Percentiles rank a stretch among this genome's conserved stretches.
phyloP scores from a whole-genome alignment of 305 asterid species.

The Rubia peregrina region DNA sequence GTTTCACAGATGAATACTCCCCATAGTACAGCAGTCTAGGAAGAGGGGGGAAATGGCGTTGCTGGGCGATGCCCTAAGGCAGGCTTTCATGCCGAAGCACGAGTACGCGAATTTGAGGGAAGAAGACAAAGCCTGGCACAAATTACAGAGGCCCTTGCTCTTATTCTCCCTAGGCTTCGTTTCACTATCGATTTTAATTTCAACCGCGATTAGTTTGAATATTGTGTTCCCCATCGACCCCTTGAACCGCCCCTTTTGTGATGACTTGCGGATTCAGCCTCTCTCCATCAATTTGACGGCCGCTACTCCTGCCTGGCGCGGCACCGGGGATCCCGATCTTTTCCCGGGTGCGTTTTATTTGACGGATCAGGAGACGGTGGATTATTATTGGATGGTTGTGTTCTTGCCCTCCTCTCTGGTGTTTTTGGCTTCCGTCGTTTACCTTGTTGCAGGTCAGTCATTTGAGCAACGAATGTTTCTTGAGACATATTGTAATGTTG shows the following conservation, averaged over 20 bases:
- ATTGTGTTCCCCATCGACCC: slow-evolving; percentile 64
- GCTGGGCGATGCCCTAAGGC: slow-evolving; percentile 79
- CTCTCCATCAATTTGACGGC: slow-evolving; percentile 52
- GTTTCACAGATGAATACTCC: not conserved
- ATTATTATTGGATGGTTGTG: slow-evolving; percentile 93
- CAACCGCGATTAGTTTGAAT: slow-evolving; percentile 55
- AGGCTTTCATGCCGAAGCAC: slow-evolving; percentile 93
- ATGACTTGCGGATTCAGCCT: slow-evolving; percentile 73
- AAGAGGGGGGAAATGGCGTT: slow-evolving; percentile 39
- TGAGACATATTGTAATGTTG: not conserved
- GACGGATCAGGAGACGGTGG: slow-evolving; percentile 91
- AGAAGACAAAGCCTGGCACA: slow-evolving; percentile 75
- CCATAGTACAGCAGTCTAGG: not conserved
- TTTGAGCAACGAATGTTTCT: not conserved
- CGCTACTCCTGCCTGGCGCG: slow-evolving; percentile 17
- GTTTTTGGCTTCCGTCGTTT: slow-evolving; percentile 44
- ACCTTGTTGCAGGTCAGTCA: slow-evolving; percentile 61
- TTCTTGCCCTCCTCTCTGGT: slow-evolving; percentile 63
- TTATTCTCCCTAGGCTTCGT: slow-evolving; percentile 30
- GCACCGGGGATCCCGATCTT: slow-evolving; percentile 47
- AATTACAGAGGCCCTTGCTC: slow-evolving; percentile 51
- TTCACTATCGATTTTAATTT: slow-evolving; percentile 40
- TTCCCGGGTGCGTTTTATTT: slow-evolving; percentile 60
- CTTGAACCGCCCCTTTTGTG: slow-evolving; percentile 73
- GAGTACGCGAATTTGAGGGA: slow-evolving; percentile 79